Percentiles rank a stretch among this genome's conserved stretches.
These are phyloP conservation scores for Leccinum pellstonianum DNA, from an alignment of 768 basidiomycete species.

Conservation along the genomic window DNA sequence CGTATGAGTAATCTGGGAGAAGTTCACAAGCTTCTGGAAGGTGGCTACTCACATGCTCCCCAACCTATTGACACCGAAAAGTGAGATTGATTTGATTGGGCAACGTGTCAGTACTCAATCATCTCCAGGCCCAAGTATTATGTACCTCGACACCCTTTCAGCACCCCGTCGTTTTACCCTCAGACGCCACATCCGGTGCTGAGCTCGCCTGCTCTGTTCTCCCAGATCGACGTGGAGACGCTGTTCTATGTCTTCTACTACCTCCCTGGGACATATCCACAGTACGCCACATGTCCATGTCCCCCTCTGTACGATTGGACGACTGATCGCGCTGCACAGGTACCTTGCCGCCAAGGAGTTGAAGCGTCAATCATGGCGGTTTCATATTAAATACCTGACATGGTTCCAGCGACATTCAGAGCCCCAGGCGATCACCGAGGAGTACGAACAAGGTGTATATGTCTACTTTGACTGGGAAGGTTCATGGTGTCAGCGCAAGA, in stretches of 20 bases:
- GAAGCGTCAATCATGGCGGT: slow-evolving; percentile 97
- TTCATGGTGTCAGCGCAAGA: slow-evolving; percentile 97
- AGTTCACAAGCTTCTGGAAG: slow-evolving; percentile 90
- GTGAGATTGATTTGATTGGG: slow-evolving; percentile 49
- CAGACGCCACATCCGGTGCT: slow-evolving; percentile 81
- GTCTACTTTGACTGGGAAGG: slow-evolving; percentile 99
- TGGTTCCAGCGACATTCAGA: slow-evolving; percentile 99
- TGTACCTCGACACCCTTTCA: slow-evolving; percentile 87
- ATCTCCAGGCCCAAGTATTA: slow-evolving; percentile 90
- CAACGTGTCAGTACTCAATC: slow-evolving; percentile 8
- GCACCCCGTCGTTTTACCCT: slow-evolving; percentile 92
- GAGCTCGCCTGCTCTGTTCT: slow-evolving; percentile 80
- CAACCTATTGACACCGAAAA: slow-evolving; percentile 95
- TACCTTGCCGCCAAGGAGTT: slow-evolving; percentile 96
- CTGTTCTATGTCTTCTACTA: slow-evolving; percentile 99
- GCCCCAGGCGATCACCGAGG: slow-evolving; percentile 97
- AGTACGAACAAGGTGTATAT: slow-evolving; percentile 99
- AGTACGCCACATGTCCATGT: slow-evolving; percentile 45
- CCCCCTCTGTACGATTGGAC: not conserved
- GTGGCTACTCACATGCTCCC: slow-evolving; percentile 85
- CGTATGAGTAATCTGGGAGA: slow-evolving; percentile 86
- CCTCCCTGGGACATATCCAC: slow-evolving; percentile 95
- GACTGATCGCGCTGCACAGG: slow-evolving; percentile 39
- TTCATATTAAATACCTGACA: slow-evolving; percentile 98
- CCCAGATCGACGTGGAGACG: slow-evolving; percentile 94